A percentile compares a stretch with the other conserved stretches of the same genome.
Evolutionary conservation across 2,329 filamentous ascomycete species (phyloP).

Genomic region (Domatiomyces catenatus): DNA sequence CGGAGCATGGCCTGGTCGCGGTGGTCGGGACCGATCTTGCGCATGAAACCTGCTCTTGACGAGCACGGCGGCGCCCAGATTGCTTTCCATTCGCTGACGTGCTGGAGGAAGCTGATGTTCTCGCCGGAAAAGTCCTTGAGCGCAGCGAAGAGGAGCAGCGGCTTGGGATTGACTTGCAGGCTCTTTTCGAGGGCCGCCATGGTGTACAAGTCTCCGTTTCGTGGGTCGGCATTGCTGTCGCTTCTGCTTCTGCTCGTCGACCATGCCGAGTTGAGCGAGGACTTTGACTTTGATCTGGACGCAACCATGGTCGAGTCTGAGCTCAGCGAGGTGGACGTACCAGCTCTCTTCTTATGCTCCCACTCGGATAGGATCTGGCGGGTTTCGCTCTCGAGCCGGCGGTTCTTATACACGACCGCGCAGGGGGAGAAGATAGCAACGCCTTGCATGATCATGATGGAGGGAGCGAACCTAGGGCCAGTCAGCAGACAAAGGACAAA

Average conservation of each 20-base stretch:
- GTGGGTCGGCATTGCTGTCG: conserved; percentile 18
- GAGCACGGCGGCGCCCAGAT: conserved; percentile 16
- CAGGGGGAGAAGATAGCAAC: conserved; percentile 50
- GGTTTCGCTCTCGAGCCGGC: conserved; percentile 22
- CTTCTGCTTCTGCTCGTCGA: conserved; percentile 21
- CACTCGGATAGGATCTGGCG: conserved; percentile 25
- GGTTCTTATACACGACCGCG: conserved; percentile 36
- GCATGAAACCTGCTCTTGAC: conserved; percentile 5
- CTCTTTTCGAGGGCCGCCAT: conserved; percentile 49
- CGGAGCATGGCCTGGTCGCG: conserved; percentile 17
- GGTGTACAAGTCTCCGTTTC: conserved; percentile 36
- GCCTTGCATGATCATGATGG: conserved; percentile 47
- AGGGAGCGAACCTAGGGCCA: conserved; percentile 34
- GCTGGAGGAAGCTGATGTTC: conserved; percentile 51
- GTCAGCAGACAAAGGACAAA: conserved; percentile 4
- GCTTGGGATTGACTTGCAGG: conserved; percentile 41
- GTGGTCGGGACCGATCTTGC: conserved; percentile 15
- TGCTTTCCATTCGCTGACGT: conserved; percentile 42
- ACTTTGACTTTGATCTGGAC: conserved; percentile 18
- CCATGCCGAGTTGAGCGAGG: conserved; percentile 17
- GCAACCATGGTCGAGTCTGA: conserved; percentile 19
- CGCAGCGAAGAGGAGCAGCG: conserved; percentile 49
- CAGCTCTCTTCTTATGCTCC: conserved; percentile 22
- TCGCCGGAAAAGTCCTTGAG: conserved; percentile 54
- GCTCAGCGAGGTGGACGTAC: conserved; percentile 17